Conservation (phyloP, 345 rosid genomes). For the Heritiera fomes region DNA sequence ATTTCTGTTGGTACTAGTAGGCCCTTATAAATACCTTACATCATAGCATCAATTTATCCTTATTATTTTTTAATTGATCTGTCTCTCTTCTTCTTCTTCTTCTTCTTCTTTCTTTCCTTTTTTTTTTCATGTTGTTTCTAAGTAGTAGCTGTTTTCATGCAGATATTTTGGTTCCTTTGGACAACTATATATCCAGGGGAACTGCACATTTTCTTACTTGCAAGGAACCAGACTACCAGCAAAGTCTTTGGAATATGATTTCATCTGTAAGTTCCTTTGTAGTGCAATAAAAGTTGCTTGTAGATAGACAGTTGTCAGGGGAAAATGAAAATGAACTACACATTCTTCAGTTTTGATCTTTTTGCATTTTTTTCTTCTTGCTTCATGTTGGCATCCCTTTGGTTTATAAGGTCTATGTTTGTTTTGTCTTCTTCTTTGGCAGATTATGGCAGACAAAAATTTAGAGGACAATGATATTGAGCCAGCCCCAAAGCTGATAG, state of each 20-base stretch:
- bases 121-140: conserved; percentile 1
- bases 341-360: not conserved
- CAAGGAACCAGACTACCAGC: conserved; percentile 96
- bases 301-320: not conserved
- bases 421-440: conserved; percentile 16
- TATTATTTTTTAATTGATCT: no score
- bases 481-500: conserved; percentile 97
- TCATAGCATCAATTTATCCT: not conserved
- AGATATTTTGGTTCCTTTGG: conserved; percentile 98
- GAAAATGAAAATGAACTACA: not conserved
- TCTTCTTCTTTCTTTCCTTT: no score
- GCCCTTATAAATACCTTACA: not conserved
- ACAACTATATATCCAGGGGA: conserved; percentile 94
- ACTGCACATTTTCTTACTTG: conserved; percentile 82
- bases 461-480: conserved; percentile 90
- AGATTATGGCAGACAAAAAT: conserved; percentile 83
- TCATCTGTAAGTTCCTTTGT: conserved; percentile 70
- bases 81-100: no score
- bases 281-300: not conserved
- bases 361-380: not conserved
- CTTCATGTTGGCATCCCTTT: not conserved
- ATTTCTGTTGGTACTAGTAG: not conserved
- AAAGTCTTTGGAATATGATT: conserved; percentile 89
- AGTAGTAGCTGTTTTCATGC: conserved; percentile 23
- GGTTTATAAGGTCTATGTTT: not conserved